phyloP scores from a whole-genome alignment of 1,284 basidiomycete species.

The Anthracocystis panici-leucophaei region DNA sequence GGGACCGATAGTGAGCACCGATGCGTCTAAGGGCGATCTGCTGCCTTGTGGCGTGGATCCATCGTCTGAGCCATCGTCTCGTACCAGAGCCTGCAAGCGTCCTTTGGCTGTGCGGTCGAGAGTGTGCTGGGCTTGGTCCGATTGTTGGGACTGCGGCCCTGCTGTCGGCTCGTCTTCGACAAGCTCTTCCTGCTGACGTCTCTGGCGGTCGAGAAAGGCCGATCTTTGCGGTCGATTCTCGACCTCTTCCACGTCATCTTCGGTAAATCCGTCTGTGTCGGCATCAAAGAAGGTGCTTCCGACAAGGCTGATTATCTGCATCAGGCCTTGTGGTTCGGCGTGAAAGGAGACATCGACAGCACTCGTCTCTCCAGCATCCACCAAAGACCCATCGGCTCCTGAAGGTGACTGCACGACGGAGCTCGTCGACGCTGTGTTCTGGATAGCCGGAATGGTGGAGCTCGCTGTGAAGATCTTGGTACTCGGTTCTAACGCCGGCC shows the following conservation, averaged over 20 bases:
- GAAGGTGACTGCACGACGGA: not conserved
- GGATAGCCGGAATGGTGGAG: not conserved
- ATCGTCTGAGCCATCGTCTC: slow-evolving; percentile 30
- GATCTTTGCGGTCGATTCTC: not conserved
- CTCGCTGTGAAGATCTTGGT: slow-evolving; percentile 20
- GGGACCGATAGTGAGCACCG: slow-evolving; percentile 38
- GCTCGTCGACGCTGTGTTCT: not conserved
- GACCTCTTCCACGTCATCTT: slow-evolving; percentile 35
- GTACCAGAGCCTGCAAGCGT: slow-evolving; percentile 21
- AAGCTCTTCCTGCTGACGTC: not conserved
- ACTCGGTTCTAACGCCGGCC: slow-evolving; percentile 28
- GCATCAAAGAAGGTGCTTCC: slow-evolving; percentile 61
- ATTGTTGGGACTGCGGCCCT: not conserved
- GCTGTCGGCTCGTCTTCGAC: not conserved
- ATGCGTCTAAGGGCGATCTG: slow-evolving; percentile 41
- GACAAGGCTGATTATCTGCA: slow-evolving; percentile 64
- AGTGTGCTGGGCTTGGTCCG: not conserved
- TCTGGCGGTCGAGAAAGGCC: not conserved
- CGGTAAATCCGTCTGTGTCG: slow-evolving; percentile 45
- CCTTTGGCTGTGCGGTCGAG: slow-evolving; percentile 30
- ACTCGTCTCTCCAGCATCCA: not conserved
- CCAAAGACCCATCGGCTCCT: not conserved
- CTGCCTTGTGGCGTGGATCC: slow-evolving; percentile 48
- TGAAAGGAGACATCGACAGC: slow-evolving; percentile 28
- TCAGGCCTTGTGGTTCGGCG: slow-evolving; percentile 51